Conservation (phyloP, 495 filamentous ascomycete species). For the Daldinia caldariorum region DNA sequence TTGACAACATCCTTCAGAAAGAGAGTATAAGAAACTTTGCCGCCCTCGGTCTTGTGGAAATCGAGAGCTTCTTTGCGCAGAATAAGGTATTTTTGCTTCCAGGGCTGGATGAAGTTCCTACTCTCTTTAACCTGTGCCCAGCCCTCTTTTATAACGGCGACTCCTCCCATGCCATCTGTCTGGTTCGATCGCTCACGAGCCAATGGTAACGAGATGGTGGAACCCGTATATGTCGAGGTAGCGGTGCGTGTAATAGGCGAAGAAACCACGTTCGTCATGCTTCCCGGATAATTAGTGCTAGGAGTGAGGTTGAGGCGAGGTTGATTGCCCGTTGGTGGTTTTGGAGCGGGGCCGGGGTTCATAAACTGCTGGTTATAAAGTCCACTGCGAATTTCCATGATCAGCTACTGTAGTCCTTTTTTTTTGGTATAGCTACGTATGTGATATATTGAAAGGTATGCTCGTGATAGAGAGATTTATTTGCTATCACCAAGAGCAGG, state of each 20-base stretch:
- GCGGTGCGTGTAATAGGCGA: constrained; percentile 65
- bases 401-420: constrained; percentile 27
- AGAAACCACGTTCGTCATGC: constrained; percentile 77
- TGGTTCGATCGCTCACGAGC: constrained; percentile 68
- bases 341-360: constrained; percentile 94
- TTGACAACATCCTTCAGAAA: constrained; percentile 83
- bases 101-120: constrained; percentile 78
- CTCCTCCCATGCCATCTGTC: constrained; percentile 68
- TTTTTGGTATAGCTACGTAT: neutral
- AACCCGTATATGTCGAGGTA: constrained; percentile 71
- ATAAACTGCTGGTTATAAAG: constrained; percentile 84
- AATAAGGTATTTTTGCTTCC: constrained; percentile 89
- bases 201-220: constrained; percentile 74
- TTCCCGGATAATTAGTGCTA: constrained; percentile 75
- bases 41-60: constrained; percentile 87
- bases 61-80: constrained; percentile 88
- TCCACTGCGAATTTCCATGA: constrained; percentile 48
- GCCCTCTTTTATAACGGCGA: constrained; percentile 86
- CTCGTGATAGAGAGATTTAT: neutral
- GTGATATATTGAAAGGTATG: neutral
- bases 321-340: constrained; percentile 79
- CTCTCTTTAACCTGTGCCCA: constrained; percentile 88
- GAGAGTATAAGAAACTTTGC: constrained; percentile 82
- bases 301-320: constrained; percentile 82
- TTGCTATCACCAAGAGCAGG: neutral